These are phyloP conservation scores for Rutidosis leptorrhynchoides DNA, from an alignment of 129 eudicot species.

Conservation along the genomic window DNA sequence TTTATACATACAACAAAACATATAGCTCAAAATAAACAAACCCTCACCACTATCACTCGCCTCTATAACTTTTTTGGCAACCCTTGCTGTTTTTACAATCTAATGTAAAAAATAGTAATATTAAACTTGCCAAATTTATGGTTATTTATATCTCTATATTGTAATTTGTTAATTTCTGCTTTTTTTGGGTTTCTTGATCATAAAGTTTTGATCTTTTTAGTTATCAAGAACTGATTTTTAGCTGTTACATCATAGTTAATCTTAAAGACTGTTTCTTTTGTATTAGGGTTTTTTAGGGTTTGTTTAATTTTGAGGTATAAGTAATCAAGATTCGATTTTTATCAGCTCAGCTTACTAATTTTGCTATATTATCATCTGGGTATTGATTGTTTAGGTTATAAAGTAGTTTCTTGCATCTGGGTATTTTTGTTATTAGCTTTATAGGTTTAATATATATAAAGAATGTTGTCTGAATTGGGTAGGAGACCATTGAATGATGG, in stretches of 20 bases:
- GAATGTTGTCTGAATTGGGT: constrained; percentile 75
- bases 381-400: constrained; percentile 4
- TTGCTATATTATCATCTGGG: constrained; percentile 25
- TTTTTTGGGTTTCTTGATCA: constrained; percentile 29
- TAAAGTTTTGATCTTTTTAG: constrained; percentile 28
- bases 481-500: constrained; percentile 65
- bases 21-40: constrained; percentile 23
- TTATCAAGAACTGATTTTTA: constrained; percentile 22
- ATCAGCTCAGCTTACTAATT: constrained; percentile 14
- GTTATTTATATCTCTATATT: background rate
- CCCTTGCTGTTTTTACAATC: constrained; percentile 32
- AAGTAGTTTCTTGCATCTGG: constrained; percentile 17
- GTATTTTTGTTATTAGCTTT: constrained; percentile 21
- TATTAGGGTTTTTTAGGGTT: constrained; percentile 26
- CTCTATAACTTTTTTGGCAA: constrained; percentile 18
- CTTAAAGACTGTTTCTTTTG: constrained; percentile 5
- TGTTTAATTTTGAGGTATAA: constrained; percentile 12
- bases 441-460: background rate
- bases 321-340: constrained; percentile 28
- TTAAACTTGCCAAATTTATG: constrained; percentile 17
- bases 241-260: constrained; percentile 20
- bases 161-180: constrained; percentile 13
- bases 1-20: constrained; percentile 3
- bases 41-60: constrained; percentile 39
- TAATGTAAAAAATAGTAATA: constrained; percentile 23